phyloP scores from a whole-genome alignment of 2,329 filamentous ascomycete species.

The Paraphaeosphaeria minitans region DNA sequence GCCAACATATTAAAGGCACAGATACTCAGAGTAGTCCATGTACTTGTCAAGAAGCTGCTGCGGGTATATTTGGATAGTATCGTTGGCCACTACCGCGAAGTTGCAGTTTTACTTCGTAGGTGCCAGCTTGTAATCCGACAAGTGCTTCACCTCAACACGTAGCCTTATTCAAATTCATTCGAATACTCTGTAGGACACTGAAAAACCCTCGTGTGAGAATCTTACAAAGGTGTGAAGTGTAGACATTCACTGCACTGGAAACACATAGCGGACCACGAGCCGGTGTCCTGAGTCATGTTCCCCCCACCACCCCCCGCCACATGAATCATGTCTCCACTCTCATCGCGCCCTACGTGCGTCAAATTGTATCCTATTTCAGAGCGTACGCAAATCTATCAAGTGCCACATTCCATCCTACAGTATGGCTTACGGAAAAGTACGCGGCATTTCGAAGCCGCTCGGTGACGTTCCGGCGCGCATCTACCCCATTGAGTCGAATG shows the following conservation, averaged over 20 bases:
- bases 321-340: background rate
- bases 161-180: too few relatives aligned
- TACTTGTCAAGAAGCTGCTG: background rate
- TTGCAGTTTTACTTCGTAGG: background rate
- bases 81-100: background rate
- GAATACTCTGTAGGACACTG: too few relatives aligned
- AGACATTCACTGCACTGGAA: background rate
- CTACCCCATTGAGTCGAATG: slow-evolving; percentile 12
- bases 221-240: background rate
- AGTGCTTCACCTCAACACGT: background rate
- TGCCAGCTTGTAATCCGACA: background rate
- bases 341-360: background rate
- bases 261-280: background rate
- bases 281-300: background rate
- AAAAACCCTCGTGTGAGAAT: too few relatives aligned
- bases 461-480: slow-evolving; percentile 13
- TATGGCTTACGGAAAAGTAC: slow-evolving; percentile 17
- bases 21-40: background rate
- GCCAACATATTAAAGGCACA: background rate
- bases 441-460: slow-evolving; percentile 9
- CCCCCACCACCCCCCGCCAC: background rate
- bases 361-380: slow-evolving; percentile 8
- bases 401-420: background rate
- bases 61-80: background rate
- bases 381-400: background rate